phyloP scores from a whole-genome alignment of 441 rosid species.

The Populus hybrid region DNA sequence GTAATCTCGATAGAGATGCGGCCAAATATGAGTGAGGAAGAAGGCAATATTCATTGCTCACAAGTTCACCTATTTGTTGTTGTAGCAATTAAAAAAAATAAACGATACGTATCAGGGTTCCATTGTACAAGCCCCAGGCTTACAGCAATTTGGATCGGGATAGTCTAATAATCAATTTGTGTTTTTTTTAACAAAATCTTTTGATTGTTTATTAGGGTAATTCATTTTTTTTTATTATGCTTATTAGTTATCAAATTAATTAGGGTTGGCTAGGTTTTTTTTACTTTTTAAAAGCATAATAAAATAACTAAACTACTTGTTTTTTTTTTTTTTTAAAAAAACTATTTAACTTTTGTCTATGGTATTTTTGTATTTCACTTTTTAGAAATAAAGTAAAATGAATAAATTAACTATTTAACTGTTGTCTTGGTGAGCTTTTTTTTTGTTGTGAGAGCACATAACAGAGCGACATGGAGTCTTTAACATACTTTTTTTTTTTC shows the following conservation, averaged over 20 bases:
- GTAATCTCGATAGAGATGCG: background rate
- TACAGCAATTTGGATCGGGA: too few relatives aligned
- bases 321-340: too few relatives aligned
- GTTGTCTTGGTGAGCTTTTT: too few relatives aligned
- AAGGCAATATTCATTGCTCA: background rate
- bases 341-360: too few relatives aligned
- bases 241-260: background rate
- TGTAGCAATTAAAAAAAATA: background rate
- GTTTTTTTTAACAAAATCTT: background rate
- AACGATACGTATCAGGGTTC: background rate
- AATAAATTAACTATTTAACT: too few relatives aligned
- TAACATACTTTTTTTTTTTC: rapidly evolving
- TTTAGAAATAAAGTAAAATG: too few relatives aligned
- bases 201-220: background rate
- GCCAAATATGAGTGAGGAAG: background rate
- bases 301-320: too few relatives aligned
- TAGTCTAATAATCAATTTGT: background rate
- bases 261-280: background rate
- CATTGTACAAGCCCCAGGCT: background rate
- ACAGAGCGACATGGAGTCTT: too few relatives aligned
- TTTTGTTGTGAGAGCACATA: too few relatives aligned
- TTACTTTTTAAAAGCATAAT: too few relatives aligned
- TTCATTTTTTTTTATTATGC: too few relatives aligned
- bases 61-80: background rate
- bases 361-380: too few relatives aligned